Base-by-base conservation (phyloP, 768 basidiomycete genomes). In the Imleria badia region DNA sequence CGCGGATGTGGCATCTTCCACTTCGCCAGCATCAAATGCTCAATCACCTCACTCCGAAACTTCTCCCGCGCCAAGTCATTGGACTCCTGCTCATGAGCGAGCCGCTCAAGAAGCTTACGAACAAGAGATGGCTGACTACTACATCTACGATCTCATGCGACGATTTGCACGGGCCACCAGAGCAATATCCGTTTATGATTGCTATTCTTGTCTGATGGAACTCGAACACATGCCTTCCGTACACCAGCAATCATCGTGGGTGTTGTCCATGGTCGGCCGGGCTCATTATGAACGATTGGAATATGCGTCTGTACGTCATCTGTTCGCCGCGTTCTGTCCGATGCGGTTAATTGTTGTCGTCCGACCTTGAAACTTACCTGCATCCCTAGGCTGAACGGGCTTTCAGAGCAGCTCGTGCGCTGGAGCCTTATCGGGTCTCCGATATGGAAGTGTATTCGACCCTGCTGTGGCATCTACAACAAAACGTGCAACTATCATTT, bases 401-500 rank as follows among this genome's bases (percentile, higher is more conserved):
- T 20, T 98, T 95, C 77, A 82, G 83, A 60, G 81, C 85, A 17
- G 83, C 92, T 47, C 82, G 94, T 40, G 76, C 76, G n/a, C 75
- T 91, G 56, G 89, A 98, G 59, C 95, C 95, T n/a, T 89, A 92
- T 76, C 84, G 91, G 22, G 70, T 95, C 54, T 83, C 83, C 77
- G 91, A 94, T 70, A 94, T 97, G 91, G 95, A 98, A 73, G 84
- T 94, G 39, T 97, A 93, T 73, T 97, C 95, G 43, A 97, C 97
- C 26, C 81, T 96, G 34, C 76, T 98, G 42, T 99, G 96, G 96
- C 96, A 98, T 72, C 76, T 97, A 45, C 88, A 91, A 66, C 82
- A 85, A 60, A 84, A 83, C 59, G 85, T 94, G 48, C 83, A 89
- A 60, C 80, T 99, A 54, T 94, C 96, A 5, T 93, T 88, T 75